Evolutionary conservation across 768 basidiomycete genomes (phyloP), one percentile per base, ranked within the genome.

Genomic region (Leucocoprinus leucothites): DNA sequence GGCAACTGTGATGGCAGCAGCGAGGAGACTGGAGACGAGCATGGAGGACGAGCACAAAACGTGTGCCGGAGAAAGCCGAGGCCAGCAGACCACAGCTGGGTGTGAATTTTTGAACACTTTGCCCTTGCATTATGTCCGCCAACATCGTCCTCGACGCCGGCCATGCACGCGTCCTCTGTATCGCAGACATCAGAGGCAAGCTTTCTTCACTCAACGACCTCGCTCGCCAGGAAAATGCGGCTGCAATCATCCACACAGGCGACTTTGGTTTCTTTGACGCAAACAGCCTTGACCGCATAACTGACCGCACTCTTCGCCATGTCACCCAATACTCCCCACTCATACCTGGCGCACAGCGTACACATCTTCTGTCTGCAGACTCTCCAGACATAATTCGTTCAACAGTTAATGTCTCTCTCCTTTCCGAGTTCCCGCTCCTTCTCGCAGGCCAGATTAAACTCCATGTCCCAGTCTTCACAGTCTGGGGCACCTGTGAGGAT

Each of bases 201-300:
- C 81, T 94, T 44, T 91, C 90, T 42, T 84, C 84, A 46, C 82
- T 99, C 66, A 98, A 98, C 69, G 84, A 91, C 70, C 83, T 97
- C 51, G 95, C 95, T 16, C 75, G 86, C 44, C 93, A 97, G 62
- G 85, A 84, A 55, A 88, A 90, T 65, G 97, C 94, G 21, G 82
- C 87, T 56, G 96, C 94, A 16, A 87, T 98, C 68, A 91, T 99
- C 57, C 96, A 98, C 68, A 96, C 95, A 0, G 97, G 97, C 51
- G 97, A 99, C 75, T 98, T 98, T 84, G 97, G 97, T 57, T 97
- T 99, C 74, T 97, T 96, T 70, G 91, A 94, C 70, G 75, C 82
- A 25, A 76, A 77, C 59, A 93, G 91, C 68, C 78, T 96, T 48
- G 87, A 91, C 16, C 78, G 92, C 62, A 97, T 99, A 73, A 91